These are phyloP conservation scores for Solanum tacnaense DNA, from an alignment of 257 asterid genomes.

Conservation along the genomic window DNA sequence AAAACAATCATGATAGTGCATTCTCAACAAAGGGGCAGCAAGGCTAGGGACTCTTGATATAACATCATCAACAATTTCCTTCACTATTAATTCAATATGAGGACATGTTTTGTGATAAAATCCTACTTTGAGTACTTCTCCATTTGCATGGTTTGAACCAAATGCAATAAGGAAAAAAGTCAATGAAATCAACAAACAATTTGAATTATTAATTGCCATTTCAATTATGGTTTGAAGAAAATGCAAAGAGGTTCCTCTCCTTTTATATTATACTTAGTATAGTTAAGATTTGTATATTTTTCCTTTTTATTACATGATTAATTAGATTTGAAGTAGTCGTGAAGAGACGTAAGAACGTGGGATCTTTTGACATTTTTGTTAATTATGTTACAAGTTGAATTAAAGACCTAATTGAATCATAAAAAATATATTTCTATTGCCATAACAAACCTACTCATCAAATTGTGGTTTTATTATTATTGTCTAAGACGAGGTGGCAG, in stretches of 20 bases:
- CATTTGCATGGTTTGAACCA: slow-evolving; percentile 15
- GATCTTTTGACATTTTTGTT: neutral
- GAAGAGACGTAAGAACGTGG: neutral
- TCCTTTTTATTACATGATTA: neutral
- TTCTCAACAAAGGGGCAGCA: slow-evolving; percentile 32
- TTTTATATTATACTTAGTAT: neutral
- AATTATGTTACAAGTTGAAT: neutral
- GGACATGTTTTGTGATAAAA: slow-evolving; percentile 27
- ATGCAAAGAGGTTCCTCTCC: neutral
- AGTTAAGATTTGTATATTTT: neutral
- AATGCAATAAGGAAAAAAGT: neutral
- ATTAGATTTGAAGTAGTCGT: neutral
- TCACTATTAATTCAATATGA: slow-evolving; percentile 2
- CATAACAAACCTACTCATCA: neutral
- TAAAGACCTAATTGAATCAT: neutral
- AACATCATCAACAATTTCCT: slow-evolving; percentile 10
- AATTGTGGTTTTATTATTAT: neutral
- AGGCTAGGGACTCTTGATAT: slow-evolving; percentile 20
- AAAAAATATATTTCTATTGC: neutral
- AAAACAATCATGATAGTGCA: slow-evolving; percentile 47
- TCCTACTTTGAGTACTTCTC: slow-evolving; percentile 14
- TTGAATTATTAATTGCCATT: slow-evolving; percentile 1
- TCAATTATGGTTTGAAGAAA: neutral
- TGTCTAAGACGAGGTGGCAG: neutral
- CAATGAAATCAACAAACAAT: slow-evolving; percentile 1